Evolutionary conservation across 257 asterid species (phyloP).

Genomic region (Ilex asprella): DNA sequence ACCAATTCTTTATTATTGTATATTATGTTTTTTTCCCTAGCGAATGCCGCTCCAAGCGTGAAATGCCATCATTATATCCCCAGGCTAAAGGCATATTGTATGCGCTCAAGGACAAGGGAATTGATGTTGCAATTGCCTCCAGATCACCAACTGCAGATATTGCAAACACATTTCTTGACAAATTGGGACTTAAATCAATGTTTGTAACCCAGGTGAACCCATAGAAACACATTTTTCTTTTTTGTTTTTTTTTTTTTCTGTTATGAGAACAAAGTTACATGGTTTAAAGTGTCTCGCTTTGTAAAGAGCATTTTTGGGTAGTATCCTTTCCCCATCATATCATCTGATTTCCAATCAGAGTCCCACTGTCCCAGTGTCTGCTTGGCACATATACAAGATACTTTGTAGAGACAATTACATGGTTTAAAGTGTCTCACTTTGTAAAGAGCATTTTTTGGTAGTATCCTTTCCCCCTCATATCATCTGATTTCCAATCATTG

Average conservation of each 20-base stretch:
- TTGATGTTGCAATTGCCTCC: constrained; percentile 50
- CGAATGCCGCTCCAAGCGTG: constrained; percentile 57
- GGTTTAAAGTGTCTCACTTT: too few relatives aligned
- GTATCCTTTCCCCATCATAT: too few relatives aligned
- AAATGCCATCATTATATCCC: constrained; percentile 46
- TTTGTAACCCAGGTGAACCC: not conserved
- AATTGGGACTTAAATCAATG: not conserved
- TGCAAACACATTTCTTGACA: not conserved
- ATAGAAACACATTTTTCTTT: not conserved
- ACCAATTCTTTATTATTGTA: constrained; percentile 7
- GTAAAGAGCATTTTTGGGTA: too few relatives aligned
- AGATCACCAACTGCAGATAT: constrained; percentile 38
- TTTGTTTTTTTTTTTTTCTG: not conserved
- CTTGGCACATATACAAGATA: too few relatives aligned
- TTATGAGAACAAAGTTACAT: too few relatives aligned
- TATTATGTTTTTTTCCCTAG: constrained; percentile 26
- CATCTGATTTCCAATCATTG: too few relatives aligned
- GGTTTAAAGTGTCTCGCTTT: too few relatives aligned
- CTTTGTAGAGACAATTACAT: too few relatives aligned
- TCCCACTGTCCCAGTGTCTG: too few relatives aligned
- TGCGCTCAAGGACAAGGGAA: constrained; percentile 58
- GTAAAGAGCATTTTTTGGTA: too few relatives aligned
- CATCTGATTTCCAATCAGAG: too few relatives aligned
- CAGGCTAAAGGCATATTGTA: constrained; percentile 48
- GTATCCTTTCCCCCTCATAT: too few relatives aligned